These are phyloP conservation scores for Fusarium lateritium DNA, from an alignment of 2,329 filamentous ascomycete species.

Conservation along the genomic window DNA sequence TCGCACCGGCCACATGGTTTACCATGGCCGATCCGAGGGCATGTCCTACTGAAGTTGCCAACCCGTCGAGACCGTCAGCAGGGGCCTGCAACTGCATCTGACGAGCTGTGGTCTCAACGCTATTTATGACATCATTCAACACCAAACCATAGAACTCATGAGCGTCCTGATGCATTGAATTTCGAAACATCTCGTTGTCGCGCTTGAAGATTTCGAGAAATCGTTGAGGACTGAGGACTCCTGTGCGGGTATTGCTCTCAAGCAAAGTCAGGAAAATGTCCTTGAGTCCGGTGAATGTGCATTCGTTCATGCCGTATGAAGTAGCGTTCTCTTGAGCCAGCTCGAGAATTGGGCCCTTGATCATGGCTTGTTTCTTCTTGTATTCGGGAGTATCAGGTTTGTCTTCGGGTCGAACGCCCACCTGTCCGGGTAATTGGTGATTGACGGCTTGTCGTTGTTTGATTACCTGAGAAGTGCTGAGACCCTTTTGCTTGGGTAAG, in stretches of 20 bases:
- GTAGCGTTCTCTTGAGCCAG: constrained; percentile 84
- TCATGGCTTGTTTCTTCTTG: constrained; percentile 96
- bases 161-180: constrained; percentile 97
- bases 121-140: constrained; percentile 95
- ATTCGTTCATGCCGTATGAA: constrained; percentile 93
- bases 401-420: constrained; percentile 81
- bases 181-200: constrained; percentile 97
- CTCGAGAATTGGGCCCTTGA: constrained; percentile 88
- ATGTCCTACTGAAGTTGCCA: constrained; percentile 67
- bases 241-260: constrained; percentile 83
- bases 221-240: constrained; percentile 91
- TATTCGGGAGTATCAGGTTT: constrained; percentile 96
- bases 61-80: constrained; percentile 53
- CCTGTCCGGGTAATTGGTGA: constrained; percentile 68
- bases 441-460: constrained; percentile 70
- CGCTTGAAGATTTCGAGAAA: constrained; percentile 94
- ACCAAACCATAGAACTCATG: constrained; percentile 97
- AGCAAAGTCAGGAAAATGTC: constrained; percentile 96
- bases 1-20: constrained; percentile 60
- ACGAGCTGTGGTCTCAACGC: constrained; percentile 89
- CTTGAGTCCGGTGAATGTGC: constrained; percentile 93
- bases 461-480: constrained; percentile 69
- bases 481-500: constrained; percentile 63
- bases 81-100: constrained; percentile 63
- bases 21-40: constrained; percentile 53